Percentiles rank a stretch among this genome's conserved stretches.
Conservation (phyloP, 805 yeast genomes). For the Starmerella gropengiesseri region DNA sequence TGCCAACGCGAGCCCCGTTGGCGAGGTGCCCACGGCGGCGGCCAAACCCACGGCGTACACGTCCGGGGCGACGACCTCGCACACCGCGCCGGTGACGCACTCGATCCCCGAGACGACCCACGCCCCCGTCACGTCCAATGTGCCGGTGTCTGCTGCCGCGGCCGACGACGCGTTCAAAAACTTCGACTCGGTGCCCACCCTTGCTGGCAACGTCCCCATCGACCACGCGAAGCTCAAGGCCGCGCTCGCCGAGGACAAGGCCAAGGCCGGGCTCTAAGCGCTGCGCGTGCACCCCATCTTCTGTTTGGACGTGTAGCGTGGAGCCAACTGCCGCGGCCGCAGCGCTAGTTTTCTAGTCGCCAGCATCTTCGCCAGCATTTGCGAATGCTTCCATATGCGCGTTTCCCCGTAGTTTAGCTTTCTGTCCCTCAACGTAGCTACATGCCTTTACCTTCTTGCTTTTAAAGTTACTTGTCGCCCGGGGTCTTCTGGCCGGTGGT, state of each 20-base stretch:
- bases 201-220: slow-evolving; percentile 28
- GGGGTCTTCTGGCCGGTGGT: no score
- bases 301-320: no score
- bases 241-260: slow-evolving; percentile 17
- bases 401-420: no score
- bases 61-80: slow-evolving; percentile 11
- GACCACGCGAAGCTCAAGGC: slow-evolving; percentile 20
- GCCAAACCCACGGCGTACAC: slow-evolving; percentile 25
- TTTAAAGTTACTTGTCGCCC: no score
- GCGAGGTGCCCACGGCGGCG: slow-evolving; percentile 25
- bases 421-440: no score
- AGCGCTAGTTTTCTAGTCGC: no score
- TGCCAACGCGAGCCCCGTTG: slow-evolving; percentile 17
- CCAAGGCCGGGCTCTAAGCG: slow-evolving; percentile 16
- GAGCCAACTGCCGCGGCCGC: no score
- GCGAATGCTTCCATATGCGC: no score
- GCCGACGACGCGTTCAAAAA: slow-evolving; percentile 20
- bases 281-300: no score
- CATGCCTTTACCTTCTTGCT: no score
- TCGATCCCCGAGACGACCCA: slow-evolving; percentile 1
- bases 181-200: slow-evolving; percentile 28
- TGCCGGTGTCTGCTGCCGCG: slow-evolving; percentile 8
- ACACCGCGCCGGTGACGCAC: slow-evolving; percentile 1
- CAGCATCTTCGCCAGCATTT: no score
- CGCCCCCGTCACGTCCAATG: slow-evolving; percentile 4